Conservation (phyloP, 1,284 basidiomycete species). For the Ganoderma lucidum region DNA sequence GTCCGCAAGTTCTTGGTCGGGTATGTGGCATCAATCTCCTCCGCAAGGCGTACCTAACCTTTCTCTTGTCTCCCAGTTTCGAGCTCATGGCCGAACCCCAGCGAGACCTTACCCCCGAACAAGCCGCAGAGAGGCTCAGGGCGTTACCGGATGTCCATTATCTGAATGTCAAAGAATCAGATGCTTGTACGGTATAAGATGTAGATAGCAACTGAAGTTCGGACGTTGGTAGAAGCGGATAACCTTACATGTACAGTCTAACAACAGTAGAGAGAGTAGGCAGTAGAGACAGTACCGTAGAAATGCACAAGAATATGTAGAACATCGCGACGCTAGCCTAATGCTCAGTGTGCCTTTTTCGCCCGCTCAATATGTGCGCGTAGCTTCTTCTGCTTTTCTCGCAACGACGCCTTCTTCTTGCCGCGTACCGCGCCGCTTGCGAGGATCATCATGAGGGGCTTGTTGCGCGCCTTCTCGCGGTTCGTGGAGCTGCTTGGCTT, state of each 20-base stretch:
- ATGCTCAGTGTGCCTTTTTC: slow-evolving; percentile 58
- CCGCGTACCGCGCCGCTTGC: slow-evolving; percentile 77
- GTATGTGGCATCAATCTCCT: slow-evolving; percentile 50
- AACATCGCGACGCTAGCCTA: not conserved
- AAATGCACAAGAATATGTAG: not conserved
- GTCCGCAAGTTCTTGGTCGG: slow-evolving; percentile 94
- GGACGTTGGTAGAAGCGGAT: slow-evolving; percentile 2
- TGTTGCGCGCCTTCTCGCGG: slow-evolving; percentile 89
- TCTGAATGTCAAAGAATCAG: slow-evolving; percentile 38
- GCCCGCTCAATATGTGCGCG: slow-evolving; percentile 76
- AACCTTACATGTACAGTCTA: slow-evolving; percentile 9
- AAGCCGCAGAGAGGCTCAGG: slow-evolving; percentile 78
- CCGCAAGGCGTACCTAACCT: slow-evolving; percentile 1
- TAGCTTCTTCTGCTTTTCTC: slow-evolving; percentile 85
- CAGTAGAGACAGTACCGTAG: not conserved
- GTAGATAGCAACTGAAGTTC: slow-evolving; percentile 24
- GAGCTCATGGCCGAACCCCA: slow-evolving; percentile 94
- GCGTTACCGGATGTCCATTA: slow-evolving; percentile 62
- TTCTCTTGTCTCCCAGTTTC: slow-evolving; percentile 61
- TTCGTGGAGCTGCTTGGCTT: slow-evolving; percentile 86
- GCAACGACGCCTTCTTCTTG: slow-evolving; percentile 89
- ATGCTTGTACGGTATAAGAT: slow-evolving; percentile 15
- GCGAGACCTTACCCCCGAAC: slow-evolving; percentile 91
- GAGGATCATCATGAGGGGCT: slow-evolving; percentile 94
- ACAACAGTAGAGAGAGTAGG: not conserved